Evolutionary conservation across 345 rosid genomes (phyloP).

Genomic region (Eucalyptus marginata): DNA sequence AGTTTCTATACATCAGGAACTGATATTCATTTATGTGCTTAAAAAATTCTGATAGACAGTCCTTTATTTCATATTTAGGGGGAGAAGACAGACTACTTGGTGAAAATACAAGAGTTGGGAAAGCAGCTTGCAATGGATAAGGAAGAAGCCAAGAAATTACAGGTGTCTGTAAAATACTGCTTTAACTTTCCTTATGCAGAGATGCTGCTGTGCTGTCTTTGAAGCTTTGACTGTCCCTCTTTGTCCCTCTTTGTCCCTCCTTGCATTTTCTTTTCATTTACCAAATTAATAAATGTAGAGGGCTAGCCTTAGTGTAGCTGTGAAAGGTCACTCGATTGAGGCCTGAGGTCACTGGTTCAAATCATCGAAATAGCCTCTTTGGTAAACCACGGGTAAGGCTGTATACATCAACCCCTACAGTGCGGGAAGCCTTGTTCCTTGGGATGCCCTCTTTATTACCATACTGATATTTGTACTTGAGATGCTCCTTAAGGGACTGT

Average conservation of each 20-base stretch:
- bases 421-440: neutral
- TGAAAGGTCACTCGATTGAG: neutral
- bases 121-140: slow-evolving; percentile 80
- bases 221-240: neutral
- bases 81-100: slow-evolving; percentile 61
- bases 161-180: slow-evolving; percentile 23
- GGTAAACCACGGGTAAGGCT: neutral
- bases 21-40: neutral
- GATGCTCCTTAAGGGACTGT: neutral
- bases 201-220: neutral
- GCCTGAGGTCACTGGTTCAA: neutral
- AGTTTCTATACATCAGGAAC: neutral
- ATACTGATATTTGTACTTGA: neutral
- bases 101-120: slow-evolving; percentile 77
- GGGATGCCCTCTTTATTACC: neutral
- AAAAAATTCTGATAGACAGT: neutral
- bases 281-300: neutral
- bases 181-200: neutral
- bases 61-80: slow-evolving; percentile 20
- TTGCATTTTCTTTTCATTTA: neutral
- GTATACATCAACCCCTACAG: neutral
- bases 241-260: neutral
- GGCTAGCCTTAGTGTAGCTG: neutral
- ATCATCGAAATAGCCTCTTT: neutral
- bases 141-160: slow-evolving; percentile 81